These are phyloP conservation scores for Aureobasidium namibiae DNA, from an alignment of 2,329 filamentous ascomycete species.

Conservation along the genomic window DNA sequence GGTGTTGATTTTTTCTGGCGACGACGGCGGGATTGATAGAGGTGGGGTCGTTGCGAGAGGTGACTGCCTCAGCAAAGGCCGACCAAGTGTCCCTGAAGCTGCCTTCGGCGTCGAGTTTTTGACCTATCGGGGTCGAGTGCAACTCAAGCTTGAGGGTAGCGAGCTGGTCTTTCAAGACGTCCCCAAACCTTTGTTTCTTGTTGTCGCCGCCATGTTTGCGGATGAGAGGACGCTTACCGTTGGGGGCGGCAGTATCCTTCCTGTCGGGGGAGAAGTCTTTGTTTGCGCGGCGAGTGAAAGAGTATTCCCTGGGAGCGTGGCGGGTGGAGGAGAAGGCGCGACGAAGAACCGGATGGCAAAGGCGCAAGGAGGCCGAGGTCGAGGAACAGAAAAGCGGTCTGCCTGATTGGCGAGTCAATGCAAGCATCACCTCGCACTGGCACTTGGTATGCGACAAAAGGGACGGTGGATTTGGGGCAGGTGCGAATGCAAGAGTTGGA, in stretches of 20 bases:
- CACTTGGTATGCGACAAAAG: neutral
- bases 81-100: slow-evolving; percentile 22
- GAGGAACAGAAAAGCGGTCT: slow-evolving; percentile 35
- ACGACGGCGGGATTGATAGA: neutral
- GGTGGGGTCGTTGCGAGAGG: neutral
- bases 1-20: neutral
- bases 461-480: neutral
- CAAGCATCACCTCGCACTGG: slow-evolving; percentile 14
- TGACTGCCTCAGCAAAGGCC: slow-evolving; percentile 15
- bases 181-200: neutral
- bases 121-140: slow-evolving; percentile 24
- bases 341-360: slow-evolving; percentile 20
- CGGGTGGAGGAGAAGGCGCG: slow-evolving; percentile 1
- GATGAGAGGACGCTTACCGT: neutral
- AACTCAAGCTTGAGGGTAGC: slow-evolving; percentile 21
- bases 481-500: neutral
- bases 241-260: neutral
- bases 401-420: slow-evolving; percentile 16
- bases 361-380: slow-evolving; percentile 21
- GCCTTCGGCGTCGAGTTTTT: slow-evolving; percentile 22
- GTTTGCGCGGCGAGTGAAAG: neutral
- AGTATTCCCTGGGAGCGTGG: neutral
- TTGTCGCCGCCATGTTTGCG: neutral
- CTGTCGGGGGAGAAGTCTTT: neutral
- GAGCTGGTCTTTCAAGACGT: slow-evolving; percentile 20